Conservation (phyloP, 352 stramenopile genomes). For the Thalassiosira mediterranea region DNA sequence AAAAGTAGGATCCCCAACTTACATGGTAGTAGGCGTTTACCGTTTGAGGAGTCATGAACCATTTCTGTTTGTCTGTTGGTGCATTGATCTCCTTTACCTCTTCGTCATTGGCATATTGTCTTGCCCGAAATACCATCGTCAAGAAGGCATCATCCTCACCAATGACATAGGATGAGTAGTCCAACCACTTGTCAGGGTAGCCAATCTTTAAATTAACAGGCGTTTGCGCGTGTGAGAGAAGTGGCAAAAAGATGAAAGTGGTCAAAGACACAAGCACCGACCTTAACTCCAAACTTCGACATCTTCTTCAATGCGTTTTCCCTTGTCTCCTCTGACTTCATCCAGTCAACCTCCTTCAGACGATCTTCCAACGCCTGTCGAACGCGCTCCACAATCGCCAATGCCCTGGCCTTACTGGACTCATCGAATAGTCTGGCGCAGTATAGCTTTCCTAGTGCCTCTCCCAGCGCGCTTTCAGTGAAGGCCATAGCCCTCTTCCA, state of each 20-base stretch:
- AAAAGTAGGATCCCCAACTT: too few relatives aligned
- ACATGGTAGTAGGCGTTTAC: conserved; percentile 89
- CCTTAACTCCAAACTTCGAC: conserved; percentile 86
- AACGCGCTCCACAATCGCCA: conserved; percentile 88
- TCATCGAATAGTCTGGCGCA: conserved; percentile 89
- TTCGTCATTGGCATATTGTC: conserved; percentile 54
- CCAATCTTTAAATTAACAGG: conserved; percentile 42
- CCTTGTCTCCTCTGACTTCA: conserved; percentile 86
- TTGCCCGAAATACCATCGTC: conserved; percentile 65
- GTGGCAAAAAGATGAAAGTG: too few relatives aligned
- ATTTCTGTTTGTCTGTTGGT: conserved; percentile 70
- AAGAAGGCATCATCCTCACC: conserved; percentile 62
- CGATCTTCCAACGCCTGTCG: conserved; percentile 85
- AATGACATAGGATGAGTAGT: conserved; percentile 68
- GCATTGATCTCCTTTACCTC: conserved; percentile 80
- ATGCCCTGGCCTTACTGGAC: conserved; percentile 84
- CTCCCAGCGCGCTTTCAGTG: conserved; percentile 87
- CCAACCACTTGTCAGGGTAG: conserved; percentile 84
- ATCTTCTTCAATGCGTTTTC: conserved; percentile 89
- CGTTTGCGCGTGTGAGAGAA: too few relatives aligned
- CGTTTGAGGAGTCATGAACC: conserved; percentile 89
- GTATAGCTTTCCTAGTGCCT: conserved; percentile 91
- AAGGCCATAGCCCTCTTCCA: conserved; percentile 90
- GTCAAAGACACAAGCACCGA: too few relatives aligned
- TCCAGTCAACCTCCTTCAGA: conserved; percentile 88